Base-by-base conservation (phyloP, 2,329 filamentous ascomycete species). In the Penicillium italicum region DNA sequence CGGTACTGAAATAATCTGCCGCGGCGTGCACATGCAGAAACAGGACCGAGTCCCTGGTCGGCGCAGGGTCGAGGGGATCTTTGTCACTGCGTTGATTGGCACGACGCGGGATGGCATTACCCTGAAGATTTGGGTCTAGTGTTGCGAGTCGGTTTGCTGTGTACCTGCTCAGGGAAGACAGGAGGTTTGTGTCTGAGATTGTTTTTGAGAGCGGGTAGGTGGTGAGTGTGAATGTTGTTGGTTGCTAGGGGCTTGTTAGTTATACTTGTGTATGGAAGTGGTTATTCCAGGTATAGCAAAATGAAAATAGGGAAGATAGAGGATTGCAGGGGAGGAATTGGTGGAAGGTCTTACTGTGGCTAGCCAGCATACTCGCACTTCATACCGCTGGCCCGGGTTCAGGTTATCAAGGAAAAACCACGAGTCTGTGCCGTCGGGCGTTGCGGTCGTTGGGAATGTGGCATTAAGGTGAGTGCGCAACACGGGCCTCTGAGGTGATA, bases 291-390 rank as follows among this genome's bases (percentile, higher is more conserved):
- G 22, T 56, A 45, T 14, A 42, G 47, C 6, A 43, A n/a, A 3
- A 18, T 16, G 51, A 6, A 31, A 5, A 33, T 5, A 20, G 24
- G 20, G 9, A 14, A 1, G 22, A n/a, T 24, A 22, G 18, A 38
- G 8, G 20, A 14, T 37, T 26, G 16, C 14, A 7, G 37, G 2
- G 18, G 10, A n/a, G 5, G 38, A 20, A 24, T 26, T 33, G n/a
- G 4, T 12, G 18, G 12, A 6, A 26, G 16, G 5, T 38, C 89
- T 75, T 81, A 96, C 93, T 58, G 88, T 94, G 38, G 94, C 94
- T 57, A 91, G 82, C 92, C 93, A 99, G 76, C 93, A 97, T 57
- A 97, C 81, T 52, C 94, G 86, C 46, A 96, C 82, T 78, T 99
- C 94, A 79, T 97, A 97, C 62, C 91, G 83, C 67, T 88, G 87